Evolutionary conservation across 495 filamentous ascomycete species (phyloP), one percentile per base, ranked within the genome.

Genomic region (Thozetella sp.): DNA sequence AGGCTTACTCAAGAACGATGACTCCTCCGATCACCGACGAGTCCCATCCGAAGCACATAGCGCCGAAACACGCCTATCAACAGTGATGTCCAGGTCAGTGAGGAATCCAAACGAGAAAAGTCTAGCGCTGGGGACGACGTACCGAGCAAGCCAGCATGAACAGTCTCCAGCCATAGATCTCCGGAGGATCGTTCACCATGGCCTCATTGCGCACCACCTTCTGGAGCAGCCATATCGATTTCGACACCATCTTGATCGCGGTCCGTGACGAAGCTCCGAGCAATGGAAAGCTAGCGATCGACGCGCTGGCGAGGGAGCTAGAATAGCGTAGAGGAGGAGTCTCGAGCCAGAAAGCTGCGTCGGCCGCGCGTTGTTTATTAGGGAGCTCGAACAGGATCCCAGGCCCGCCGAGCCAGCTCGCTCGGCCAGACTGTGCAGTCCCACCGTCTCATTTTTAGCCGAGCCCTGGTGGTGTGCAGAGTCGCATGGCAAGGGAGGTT

Each of bases 91-190:
- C 15, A 53, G 13, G 12, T 2, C 22, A 24, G 30, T 25, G 53
- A 65, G 22, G 53, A 58, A n/a, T n/a, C n/a, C n/a, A 40, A 60
- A 15, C 55, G 40, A 59, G 45, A 65, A 27, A 23, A 22, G 23
- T 27, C 54, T 46, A 65, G 25, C 25, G n/a, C 3, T 17, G 25
- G 26, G 48, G 25, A 23, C 10, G n/a, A 72, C 82, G 67, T 59
- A 89, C 86, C 51, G 88, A 89, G 58, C 83, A 88, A 22, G 89
- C 87, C 26, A 92, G 73, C 30, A 84, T 70, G 62, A 86, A 91
- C 20, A 89, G 86, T 57, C 89, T 83, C 89, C 89, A 92, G 61
- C 88, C 88, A 63, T 93, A 93, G 66, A 93, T 90, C 76, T 93
- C 86, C 56, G 80, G 80, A 12, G 90, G 89, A 65, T 90, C 89